Evolutionary conservation across 2,329 filamentous ascomycete species (phyloP), one percentile per base, ranked within the genome.

Genomic region (Huntiella bhutanensis): DNA sequence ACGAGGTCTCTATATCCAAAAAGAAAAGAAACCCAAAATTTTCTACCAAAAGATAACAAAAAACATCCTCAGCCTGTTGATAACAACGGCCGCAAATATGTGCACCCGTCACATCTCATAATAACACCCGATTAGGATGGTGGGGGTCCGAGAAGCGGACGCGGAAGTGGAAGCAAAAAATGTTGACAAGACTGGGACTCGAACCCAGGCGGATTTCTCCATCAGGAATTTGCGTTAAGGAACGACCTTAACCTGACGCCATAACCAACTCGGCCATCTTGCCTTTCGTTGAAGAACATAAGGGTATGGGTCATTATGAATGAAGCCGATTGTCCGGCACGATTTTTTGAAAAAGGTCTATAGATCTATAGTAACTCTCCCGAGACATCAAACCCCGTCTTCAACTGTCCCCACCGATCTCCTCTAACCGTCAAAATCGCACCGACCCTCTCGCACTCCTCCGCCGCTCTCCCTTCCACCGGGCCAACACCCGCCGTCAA

Each of bases 371-470:
- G n/a, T 8, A 43, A 28, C n/a, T 40, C 46, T 4, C 33, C 39
- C 3, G 34, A 35, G 34, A 47, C 32, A n/a, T 7, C 33, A 15
- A 47, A 47, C 5, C 45, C 45, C 7, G 16, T 17, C 19, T 41
- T 32, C 33, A 47, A 17, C 13, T 22, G 35, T 17, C 36, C 33
- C 45, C 45, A 47, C 12, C 43, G 42, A 33, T 40, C 37, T n/a
- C 15, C 5, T 32, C n/a, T 42, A 34, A 64, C 66, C 41, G 65
- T 54, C 49, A 65, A 53, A 49, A 68, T 50, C 43, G 62, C 58
- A 33, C 61, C 59, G 59, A 59, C 65, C 48, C 58, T 58, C 44
- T 56, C 59, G 52, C 59, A 59, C 53, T 57, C 57, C 55, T 65
- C 63, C 12, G 53, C 53, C 12, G 41, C 48, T 16, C 35, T 45